A percentile compares a stretch with the other conserved stretches of the same genome.
Conservation (phyloP, 2,329 filamentous ascomycete species). For the Colletotrichum plurivorum region DNA sequence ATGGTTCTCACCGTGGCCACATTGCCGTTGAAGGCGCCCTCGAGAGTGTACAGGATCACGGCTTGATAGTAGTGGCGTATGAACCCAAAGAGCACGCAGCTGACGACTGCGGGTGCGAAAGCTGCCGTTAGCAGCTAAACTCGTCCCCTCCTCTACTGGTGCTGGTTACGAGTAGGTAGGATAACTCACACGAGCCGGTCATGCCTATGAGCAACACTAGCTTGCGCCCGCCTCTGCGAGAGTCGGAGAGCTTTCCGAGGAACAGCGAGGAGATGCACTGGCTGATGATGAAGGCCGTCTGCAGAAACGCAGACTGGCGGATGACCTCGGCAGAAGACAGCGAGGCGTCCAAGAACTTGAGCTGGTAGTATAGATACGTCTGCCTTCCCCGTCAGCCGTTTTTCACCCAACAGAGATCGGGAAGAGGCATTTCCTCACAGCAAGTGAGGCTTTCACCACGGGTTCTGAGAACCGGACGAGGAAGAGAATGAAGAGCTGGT, state of each 20-base stretch:
- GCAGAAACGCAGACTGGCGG: not conserved
- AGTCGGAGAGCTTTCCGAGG: slow-evolving; percentile 4
- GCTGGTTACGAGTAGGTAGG: no score
- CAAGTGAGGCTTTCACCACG: not conserved
- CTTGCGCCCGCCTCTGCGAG: slow-evolving; percentile 5
- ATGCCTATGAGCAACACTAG: not conserved
- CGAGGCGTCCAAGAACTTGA: not conserved
- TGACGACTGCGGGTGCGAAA: not conserved
- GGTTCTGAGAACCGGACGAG: not conserved
- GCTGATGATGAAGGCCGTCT: slow-evolving; percentile 7
- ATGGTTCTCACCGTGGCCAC: slow-evolving; percentile 1
- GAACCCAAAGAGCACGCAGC: not conserved
- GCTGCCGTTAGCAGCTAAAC: not conserved
- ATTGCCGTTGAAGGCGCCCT: not conserved
- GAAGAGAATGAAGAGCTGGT: slow-evolving; percentile 1
- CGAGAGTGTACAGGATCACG: not conserved
- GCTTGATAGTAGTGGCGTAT: not conserved
- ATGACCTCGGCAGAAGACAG: not conserved
- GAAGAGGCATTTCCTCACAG: not conserved
- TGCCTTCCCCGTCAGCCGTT: no score
- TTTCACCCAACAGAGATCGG: no score
- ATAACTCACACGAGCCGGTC: not conserved
- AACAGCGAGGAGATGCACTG: slow-evolving; percentile 14
- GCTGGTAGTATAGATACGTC: slow-evolving; percentile 14
- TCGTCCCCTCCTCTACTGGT: no score